Base-by-base conservation (phyloP, 352 stramenopile species). In the Blastocystis sp. region DNA sequence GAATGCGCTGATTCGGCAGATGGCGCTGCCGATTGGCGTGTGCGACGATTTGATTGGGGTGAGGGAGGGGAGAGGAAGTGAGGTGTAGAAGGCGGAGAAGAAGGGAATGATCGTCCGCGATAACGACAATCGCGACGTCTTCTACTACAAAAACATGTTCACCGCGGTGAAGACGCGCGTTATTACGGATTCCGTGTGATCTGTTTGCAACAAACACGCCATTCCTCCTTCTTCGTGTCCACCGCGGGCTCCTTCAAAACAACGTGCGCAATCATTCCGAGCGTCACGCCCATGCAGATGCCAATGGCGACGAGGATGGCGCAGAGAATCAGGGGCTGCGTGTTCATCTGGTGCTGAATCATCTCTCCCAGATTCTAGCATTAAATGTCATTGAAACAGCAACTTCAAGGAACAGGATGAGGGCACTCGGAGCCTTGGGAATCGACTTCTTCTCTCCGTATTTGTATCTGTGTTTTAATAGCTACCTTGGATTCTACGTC, bases 101-200 rank as follows among this genome's bases (percentile, higher is more conserved):
- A 81, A 28, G 6, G 71, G 71, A 24, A 81, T 48, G 52, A 81
- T 81, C 38, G 71, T 81, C 14, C 71, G 71, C 34, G 71, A 81
- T 43, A 38, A 66, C 28, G 57, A 61, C 34, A 81, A 21, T 4
- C 3, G 40, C 11, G 52, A 65, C 40, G 28, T 81, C 11, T 81
- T 66, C 52, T 81, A 57, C 28, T 81, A 81, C 40, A n/a, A 34
- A 59, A 81, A 81, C 45, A 17, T 24, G n/a, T 81, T 81, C 66
- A 48, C 24, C 2, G 19, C 19, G 34, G 71, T 81, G 59, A 11
- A 59, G 38, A 81, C 71, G 34, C 62, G 63, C 14, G 52, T 65
- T 19, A 81, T 81, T 61, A 64, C 11, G 34, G 52, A n/a, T 24
- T 77, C 48, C 14, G 14, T 57, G 48, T 57, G 48, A 10, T 48